These are phyloP conservation scores for Trichophyton schoenleinii DNA, from an alignment of 2,329 filamentous ascomycete species.

Conservation along the genomic window DNA sequence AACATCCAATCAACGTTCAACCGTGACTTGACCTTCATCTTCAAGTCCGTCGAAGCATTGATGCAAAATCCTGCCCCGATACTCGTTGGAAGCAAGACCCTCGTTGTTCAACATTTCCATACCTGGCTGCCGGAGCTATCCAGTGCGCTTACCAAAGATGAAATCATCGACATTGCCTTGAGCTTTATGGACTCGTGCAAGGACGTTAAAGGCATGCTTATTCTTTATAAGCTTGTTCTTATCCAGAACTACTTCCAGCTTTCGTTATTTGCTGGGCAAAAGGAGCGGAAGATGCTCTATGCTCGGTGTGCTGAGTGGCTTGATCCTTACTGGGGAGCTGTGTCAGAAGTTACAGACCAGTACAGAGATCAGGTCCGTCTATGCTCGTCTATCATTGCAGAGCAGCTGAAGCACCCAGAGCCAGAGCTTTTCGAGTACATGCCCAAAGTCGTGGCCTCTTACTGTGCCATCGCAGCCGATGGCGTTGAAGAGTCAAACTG, in stretches of 20 bases:
- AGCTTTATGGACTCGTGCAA: slow-evolving; percentile 89
- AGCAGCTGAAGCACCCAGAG: slow-evolving; percentile 65
- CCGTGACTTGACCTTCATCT: slow-evolving; percentile 71
- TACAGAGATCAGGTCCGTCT: slow-evolving; percentile 88
- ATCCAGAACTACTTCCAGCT: slow-evolving; percentile 84
- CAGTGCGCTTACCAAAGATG: slow-evolving; percentile 61
- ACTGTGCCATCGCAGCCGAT: slow-evolving; percentile 60
- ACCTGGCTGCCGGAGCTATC: slow-evolving; percentile 89
- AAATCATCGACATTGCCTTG: slow-evolving; percentile 81
- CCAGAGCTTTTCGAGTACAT: slow-evolving; percentile 79
- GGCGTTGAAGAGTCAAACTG: slow-evolving; percentile 45
- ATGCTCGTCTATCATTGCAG: slow-evolving; percentile 83
- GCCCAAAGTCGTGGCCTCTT: slow-evolving; percentile 82
- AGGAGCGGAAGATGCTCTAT: slow-evolving; percentile 60
- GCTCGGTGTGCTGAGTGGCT: slow-evolving; percentile 84
- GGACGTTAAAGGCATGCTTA: slow-evolving; percentile 75
- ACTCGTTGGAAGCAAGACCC: slow-evolving; percentile 83
- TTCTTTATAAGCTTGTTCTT: slow-evolving; percentile 81
- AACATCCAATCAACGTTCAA: slow-evolving; percentile 60
- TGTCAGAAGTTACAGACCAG: slow-evolving; percentile 60
- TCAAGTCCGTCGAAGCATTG: slow-evolving; percentile 76
- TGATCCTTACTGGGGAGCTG: slow-evolving; percentile 80
- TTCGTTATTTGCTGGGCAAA: slow-evolving; percentile 65
- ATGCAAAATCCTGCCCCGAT: slow-evolving; percentile 80
- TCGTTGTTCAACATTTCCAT: slow-evolving; percentile 92